These are phyloP conservation scores for Myxozyma geophila DNA, from an alignment of 805 yeast species.

Conservation along the genomic window DNA sequence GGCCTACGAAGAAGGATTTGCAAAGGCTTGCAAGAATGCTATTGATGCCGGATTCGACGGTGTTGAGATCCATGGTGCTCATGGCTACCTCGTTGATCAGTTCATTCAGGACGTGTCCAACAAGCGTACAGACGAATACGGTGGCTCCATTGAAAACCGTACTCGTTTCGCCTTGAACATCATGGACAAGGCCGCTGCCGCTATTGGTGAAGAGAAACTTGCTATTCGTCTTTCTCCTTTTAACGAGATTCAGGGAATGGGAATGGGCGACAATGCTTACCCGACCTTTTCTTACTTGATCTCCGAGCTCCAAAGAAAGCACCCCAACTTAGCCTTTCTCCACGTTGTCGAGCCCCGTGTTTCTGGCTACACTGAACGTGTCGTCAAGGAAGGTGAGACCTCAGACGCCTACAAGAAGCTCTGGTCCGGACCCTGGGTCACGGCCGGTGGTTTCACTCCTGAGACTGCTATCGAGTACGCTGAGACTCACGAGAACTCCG, in stretches of 20 bases:
- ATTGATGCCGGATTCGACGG: slow-evolving; percentile 62
- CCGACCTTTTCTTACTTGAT: slow-evolving; percentile 51
- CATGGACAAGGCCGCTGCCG: slow-evolving; percentile 56
- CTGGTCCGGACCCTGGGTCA: slow-evolving; percentile 32
- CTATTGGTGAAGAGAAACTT: slow-evolving; percentile 53
- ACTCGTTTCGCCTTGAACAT: slow-evolving; percentile 56
- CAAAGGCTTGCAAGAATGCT: slow-evolving; percentile 57
- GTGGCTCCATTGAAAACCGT: slow-evolving; percentile 64
- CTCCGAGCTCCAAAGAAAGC: slow-evolving; percentile 50
- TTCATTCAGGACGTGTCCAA: slow-evolving; percentile 55
- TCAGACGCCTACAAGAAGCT: slow-evolving; percentile 10
- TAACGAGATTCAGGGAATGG: slow-evolving; percentile 43
- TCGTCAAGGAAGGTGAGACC: not conserved
- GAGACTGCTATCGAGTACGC: slow-evolving; percentile 22
- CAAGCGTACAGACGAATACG: slow-evolving; percentile 63
- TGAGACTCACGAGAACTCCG: slow-evolving; percentile 10
- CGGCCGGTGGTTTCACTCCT: slow-evolving; percentile 37
- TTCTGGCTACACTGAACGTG: slow-evolving; percentile 36
- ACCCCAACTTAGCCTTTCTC: slow-evolving; percentile 48
- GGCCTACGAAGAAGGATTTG: slow-evolving; percentile 51
- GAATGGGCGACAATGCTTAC: slow-evolving; percentile 40
- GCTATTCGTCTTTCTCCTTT: slow-evolving; percentile 50
- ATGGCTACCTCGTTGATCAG: slow-evolving; percentile 59
- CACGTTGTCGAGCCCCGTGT: slow-evolving; percentile 55
- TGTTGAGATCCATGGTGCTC: slow-evolving; percentile 68